A percentile compares a stretch with the other conserved stretches of the same genome.
Conservation (phyloP, 2,329 filamentous ascomycete genomes). For the Trichoderma sp. region DNA sequence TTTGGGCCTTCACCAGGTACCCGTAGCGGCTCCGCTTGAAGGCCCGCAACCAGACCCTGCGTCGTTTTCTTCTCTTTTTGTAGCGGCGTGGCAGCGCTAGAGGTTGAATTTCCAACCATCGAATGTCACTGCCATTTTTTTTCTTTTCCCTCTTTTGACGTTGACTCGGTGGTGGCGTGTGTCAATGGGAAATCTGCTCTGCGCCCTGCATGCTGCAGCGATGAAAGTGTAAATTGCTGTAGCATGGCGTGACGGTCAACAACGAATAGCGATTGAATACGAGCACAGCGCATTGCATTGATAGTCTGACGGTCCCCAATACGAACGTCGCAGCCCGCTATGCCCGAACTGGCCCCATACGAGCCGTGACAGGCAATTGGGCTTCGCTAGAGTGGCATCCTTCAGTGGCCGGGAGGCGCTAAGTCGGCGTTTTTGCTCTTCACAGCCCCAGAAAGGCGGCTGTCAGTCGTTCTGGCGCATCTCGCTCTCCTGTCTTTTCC, state of each 20-base stretch:
- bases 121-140: neutral
- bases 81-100: neutral
- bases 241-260: neutral
- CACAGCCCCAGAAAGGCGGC: constrained; percentile 9
- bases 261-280: neutral
- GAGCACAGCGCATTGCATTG: neutral
- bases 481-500: neutral
- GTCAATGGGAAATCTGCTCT: neutral
- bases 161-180: neutral
- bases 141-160: neutral
- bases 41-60: neutral
- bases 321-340: constrained; percentile 16
- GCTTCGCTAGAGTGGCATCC: neutral
- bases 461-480: neutral
- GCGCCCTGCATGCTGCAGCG: neutral
- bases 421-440: neutral
- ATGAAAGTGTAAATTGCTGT: neutral
- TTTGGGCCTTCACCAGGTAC: neutral
- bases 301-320: constrained; percentile 5
- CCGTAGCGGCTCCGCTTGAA: neutral
- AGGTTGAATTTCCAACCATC: neutral
- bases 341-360: constrained; percentile 12
- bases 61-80: neutral
- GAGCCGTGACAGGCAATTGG: constrained; percentile 17
- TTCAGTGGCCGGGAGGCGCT: neutral